These are phyloP conservation scores for Vigna angularis DNA, from an alignment of 306 rosid species.

Conservation along the genomic window DNA sequence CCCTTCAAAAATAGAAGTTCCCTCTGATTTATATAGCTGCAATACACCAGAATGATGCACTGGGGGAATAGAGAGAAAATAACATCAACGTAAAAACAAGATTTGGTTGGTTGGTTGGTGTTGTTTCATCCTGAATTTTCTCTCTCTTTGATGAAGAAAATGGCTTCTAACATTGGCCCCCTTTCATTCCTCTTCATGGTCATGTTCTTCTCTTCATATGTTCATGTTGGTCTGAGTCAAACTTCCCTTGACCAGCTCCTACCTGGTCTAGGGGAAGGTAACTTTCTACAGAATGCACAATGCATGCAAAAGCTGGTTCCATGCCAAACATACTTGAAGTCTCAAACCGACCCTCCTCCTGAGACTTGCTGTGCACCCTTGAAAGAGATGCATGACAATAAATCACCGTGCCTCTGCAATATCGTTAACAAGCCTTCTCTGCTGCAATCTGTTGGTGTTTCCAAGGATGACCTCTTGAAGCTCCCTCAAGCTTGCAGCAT, in stretches of 20 bases:
- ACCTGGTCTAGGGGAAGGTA: neutral
- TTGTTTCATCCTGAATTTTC: neutral
- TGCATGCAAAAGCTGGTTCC: slow-evolving; percentile 69
- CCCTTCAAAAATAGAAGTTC: slow-evolving; percentile 48
- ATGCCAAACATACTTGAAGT: slow-evolving; percentile 51
- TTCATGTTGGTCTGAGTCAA: slow-evolving; percentile 23
- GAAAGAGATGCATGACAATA: slow-evolving; percentile 34
- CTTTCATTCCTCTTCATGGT: slow-evolving; percentile 26
- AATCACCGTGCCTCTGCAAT: slow-evolving; percentile 54
- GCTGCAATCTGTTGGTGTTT: slow-evolving; percentile 25
- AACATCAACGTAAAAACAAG: neutral
- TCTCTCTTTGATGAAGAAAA: neutral
- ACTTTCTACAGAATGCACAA: neutral
- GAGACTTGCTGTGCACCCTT: slow-evolving; percentile 56
- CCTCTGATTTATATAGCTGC: slow-evolving; percentile 30
- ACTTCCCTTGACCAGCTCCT: neutral
- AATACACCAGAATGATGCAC: slow-evolving; percentile 14
- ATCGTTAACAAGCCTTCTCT: slow-evolving; percentile 39
- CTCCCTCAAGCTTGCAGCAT: slow-evolving; percentile 64
- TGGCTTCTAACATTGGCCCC: slow-evolving; percentile 28
- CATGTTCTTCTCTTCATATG: slow-evolving; percentile 17
- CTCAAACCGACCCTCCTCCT: slow-evolving; percentile 40
- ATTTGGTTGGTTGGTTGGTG: neutral
- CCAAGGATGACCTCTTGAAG: slow-evolving; percentile 54
- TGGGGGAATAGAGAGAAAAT: slow-evolving; percentile 11